phyloP scores from a whole-genome alignment of 2,329 filamentous ascomycete genomes.

The Aspergillus fumigatiaffinis region DNA sequence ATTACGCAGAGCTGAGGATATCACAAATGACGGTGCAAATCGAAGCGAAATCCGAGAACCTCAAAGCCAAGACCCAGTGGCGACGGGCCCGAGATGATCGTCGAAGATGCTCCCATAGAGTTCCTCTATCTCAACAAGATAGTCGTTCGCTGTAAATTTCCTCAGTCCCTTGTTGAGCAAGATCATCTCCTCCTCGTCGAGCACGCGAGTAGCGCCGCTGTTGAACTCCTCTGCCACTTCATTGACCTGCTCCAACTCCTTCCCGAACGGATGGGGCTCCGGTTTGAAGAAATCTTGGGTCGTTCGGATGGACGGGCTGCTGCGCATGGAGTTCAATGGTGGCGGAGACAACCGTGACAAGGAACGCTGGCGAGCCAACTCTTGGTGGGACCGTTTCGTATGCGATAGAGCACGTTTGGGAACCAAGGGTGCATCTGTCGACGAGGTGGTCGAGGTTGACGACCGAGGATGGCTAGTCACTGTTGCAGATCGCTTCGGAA shows the following conservation, averaged over 20 bases:
- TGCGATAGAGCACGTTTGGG: constrained; percentile 79
- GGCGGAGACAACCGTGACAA: constrained; percentile 49
- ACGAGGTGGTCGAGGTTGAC: constrained; percentile 42
- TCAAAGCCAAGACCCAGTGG: constrained; percentile 40
- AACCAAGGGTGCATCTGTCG: constrained; percentile 60
- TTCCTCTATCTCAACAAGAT: constrained; percentile 72
- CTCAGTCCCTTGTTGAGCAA: constrained; percentile 66
- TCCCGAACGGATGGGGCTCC: constrained; percentile 70
- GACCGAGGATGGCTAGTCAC: constrained; percentile 55
- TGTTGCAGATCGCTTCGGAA: constrained; percentile 66
- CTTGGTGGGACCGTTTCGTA: constrained; percentile 81
- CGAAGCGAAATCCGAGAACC: not conserved
- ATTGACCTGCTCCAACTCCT: constrained; percentile 85
- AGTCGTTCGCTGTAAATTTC: constrained; percentile 76
- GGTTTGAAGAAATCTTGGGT: constrained; percentile 37
- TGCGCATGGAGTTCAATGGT: constrained; percentile 35
- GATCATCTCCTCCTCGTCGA: constrained; percentile 70
- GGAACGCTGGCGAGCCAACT: constrained; percentile 66
- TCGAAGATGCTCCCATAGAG: constrained; percentile 62
- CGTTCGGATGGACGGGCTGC: constrained; percentile 30
- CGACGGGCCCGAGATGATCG: constrained; percentile 35
- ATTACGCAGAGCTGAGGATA: constrained; percentile 9
- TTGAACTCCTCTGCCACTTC: constrained; percentile 85
- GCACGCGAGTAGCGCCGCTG: constrained; percentile 52
- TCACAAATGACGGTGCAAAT: not conserved